Percentiles rank a stretch among this genome's conserved stretches.
These are phyloP conservation scores for Datura wrightii DNA, from an alignment of 257 asterid species.

Conservation along the genomic window DNA sequence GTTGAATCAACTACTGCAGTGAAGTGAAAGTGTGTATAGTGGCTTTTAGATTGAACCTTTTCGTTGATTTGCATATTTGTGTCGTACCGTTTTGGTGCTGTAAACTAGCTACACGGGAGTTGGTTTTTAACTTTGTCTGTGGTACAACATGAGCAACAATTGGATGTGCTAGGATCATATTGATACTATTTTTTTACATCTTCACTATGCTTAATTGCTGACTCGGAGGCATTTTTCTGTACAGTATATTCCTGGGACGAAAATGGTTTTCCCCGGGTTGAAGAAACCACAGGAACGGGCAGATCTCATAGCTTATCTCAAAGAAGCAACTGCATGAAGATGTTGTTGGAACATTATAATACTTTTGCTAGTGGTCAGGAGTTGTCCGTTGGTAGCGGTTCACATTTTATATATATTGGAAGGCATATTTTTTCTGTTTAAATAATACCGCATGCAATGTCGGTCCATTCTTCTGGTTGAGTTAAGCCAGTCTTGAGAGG, in stretches of 20 bases:
- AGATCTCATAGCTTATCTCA: constrained; percentile 82
- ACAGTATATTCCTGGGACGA: constrained; percentile 95
- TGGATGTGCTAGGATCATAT: background rate
- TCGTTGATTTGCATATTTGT: background rate
- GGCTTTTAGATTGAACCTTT: background rate
- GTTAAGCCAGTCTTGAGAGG: no score
- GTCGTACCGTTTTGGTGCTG: no score
- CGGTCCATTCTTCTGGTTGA: no score
- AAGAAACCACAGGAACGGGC: constrained; percentile 93
- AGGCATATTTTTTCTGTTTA: no score
- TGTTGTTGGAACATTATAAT: no score
- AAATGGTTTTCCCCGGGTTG: constrained; percentile 96
- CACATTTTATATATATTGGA: no score
- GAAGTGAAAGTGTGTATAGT: background rate
- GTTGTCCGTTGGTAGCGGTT: no score
- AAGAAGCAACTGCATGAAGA: constrained; percentile 67
- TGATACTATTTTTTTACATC: background rate
- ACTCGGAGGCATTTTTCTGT: background rate
- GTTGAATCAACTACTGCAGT: background rate
- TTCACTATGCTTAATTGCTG: background rate
- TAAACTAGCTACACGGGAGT: background rate
- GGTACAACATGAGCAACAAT: background rate
- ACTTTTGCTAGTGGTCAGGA: no score
- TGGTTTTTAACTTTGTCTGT: background rate
- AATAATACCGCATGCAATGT: no score